phyloP scores from a whole-genome alignment of 169 alveolate species.

The Eimeria acervulina region DNA sequence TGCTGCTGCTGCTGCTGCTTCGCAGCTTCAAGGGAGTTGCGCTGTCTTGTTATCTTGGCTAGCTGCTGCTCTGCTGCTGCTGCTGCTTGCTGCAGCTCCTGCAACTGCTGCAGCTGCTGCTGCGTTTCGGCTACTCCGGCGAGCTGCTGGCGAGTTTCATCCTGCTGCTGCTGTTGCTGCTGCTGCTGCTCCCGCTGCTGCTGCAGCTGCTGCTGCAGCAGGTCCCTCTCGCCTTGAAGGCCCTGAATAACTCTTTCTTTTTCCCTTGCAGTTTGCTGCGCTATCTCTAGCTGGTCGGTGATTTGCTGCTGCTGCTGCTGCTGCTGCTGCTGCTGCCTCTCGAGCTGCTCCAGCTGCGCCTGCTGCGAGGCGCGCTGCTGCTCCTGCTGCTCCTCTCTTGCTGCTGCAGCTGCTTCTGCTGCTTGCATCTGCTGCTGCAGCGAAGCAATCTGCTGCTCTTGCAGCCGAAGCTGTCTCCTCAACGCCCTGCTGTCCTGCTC shows the following conservation, averaged over 20 bases:
- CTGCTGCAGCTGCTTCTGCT: conserved; percentile 69
- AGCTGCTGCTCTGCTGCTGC: conserved; percentile 72
- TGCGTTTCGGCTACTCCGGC: conserved; percentile 37
- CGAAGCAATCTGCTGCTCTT: conserved; percentile 64
- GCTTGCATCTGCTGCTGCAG: conserved; percentile 78
- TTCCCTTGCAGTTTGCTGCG: conserved; percentile 18
- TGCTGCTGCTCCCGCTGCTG: conserved; percentile 38
- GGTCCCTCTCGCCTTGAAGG: background rate
- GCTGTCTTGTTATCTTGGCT: conserved; percentile 44
- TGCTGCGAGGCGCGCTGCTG: conserved; percentile 39
- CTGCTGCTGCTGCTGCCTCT: conserved; percentile 74
- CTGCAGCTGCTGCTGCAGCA: conserved; percentile 42
- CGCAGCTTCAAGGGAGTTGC: conserved; percentile 54
- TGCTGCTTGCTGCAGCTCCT: conserved; percentile 59
- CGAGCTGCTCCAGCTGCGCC: conserved; percentile 26
- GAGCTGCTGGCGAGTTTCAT: background rate
- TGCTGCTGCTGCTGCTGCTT: conserved; percentile 75
- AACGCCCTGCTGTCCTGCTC: conserved; percentile 13
- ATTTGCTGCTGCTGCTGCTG: conserved; percentile 56
- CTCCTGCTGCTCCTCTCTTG: conserved; percentile 76
- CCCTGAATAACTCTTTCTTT: background rate
- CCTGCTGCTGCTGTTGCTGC: conserved; percentile 47
- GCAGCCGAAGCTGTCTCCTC: conserved; percentile 56
- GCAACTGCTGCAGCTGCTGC: conserved; percentile 70
- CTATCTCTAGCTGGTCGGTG: background rate